Evolutionary conservation across 2,329 filamentous ascomycete genomes (phyloP), one percentile per base, ranked within the genome.

Genomic region (Pyrenophora tritici-repentis): DNA sequence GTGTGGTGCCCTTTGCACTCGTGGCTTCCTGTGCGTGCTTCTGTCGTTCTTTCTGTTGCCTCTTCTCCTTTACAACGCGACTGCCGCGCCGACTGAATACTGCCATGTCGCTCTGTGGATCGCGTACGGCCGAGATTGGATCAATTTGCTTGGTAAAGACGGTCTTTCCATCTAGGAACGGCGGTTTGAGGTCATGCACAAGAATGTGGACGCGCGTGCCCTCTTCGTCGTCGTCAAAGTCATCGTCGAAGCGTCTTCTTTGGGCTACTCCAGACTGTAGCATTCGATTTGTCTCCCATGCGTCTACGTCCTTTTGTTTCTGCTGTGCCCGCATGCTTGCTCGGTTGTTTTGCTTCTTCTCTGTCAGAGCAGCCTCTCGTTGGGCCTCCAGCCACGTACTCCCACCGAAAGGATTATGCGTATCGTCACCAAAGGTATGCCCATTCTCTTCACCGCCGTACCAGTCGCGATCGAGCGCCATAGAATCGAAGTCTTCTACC

Each of bases 241-340:
- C 91, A 40, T 84, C 82, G 18, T 87, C 86, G 70, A 91, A 85
- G 65, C 94, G 90, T 61, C 91, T 81, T 67, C 93, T 81, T 73
- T 99, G 95, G 14, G 94, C 94, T 14, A 99, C 92, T 49, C 93
- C 93, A 16, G 92, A 97, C 1, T 92, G 94, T 54, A 99, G 81
- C 94, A 99, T 97, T 52, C 94, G 89, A 72, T 99, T 99, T 13
- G 93, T 94, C 75, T 99, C 95, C 94, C 94, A 99, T 0, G 92
- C 93, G 75, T 99, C 94, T 36, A 94, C 91, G 69, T 99, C 94
- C 70, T 89, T 91, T 72, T 96, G 90, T 64, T 92, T 90, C 74
- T 96, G 91, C 50, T 90, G 81, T 54, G 87, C 86, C 42, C 89
- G 83, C 37, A 88, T 88, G 68, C 85, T 90, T 71, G 88, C 81